Conservation (phyloP, 1,139 yeast genomes). For the Pichia sp. region DNA sequence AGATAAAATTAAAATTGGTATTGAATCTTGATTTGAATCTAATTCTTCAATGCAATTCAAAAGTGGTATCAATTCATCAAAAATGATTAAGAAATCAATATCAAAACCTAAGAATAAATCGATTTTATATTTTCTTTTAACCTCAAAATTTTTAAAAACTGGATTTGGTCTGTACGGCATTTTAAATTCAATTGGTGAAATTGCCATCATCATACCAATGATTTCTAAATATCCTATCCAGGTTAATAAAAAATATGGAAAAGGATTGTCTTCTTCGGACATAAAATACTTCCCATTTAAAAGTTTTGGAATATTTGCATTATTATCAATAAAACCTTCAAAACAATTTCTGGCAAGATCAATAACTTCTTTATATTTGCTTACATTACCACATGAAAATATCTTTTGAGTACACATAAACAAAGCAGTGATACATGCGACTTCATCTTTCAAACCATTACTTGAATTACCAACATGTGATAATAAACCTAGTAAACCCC, state of each 20-base stretch:
- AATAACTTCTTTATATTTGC: constrained; percentile 9
- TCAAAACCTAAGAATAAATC: constrained; percentile 15
- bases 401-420: constrained; percentile 11
- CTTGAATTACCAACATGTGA: not conserved
- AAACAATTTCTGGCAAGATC: constrained; percentile 10
- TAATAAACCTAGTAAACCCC: constrained; percentile 8
- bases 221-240: constrained; percentile 16
- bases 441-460: constrained; percentile 4
- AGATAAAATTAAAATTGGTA: constrained; percentile 7
- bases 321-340: constrained; percentile 1
- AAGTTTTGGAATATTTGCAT: not conserved
- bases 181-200: constrained; percentile 7
- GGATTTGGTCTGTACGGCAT: constrained; percentile 10
- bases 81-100: constrained; percentile 8
- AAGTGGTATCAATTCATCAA: constrained; percentile 11
- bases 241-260: constrained; percentile 8
- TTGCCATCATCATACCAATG: constrained; percentile 13
- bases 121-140: constrained; percentile 7
- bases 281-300: constrained; percentile 7
- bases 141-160: constrained; percentile 4
- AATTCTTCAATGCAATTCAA: constrained; percentile 7
- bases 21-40: not conserved
- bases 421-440: constrained; percentile 10
- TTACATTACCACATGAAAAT: constrained; percentile 7
- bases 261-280: constrained; percentile 5